Evolutionary conservation across 148 eudicot species (phyloP).

Genomic region (Agrostemma githago): DNA sequence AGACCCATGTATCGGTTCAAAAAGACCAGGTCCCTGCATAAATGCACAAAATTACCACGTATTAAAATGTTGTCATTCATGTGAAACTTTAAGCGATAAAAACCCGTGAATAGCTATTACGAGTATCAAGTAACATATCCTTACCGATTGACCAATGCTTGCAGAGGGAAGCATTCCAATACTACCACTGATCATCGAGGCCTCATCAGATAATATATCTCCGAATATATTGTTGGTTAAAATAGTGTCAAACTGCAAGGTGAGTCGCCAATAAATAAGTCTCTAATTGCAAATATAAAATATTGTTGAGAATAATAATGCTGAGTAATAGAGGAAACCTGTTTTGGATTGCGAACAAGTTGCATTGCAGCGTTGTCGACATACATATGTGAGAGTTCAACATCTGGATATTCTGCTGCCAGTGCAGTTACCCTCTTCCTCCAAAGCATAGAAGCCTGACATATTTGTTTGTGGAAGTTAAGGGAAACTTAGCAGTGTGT

Average conservation of each 20-base stretch:
- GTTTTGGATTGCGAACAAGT: slow-evolving; percentile 91
- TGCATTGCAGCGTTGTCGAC: slow-evolving; percentile 99
- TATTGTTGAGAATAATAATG: background rate
- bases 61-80: background rate
- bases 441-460: slow-evolving; percentile 96
- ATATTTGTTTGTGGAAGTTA: slow-evolving; percentile 6
- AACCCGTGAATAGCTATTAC: background rate
- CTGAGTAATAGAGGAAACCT: slow-evolving; percentile 40
- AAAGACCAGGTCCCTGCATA: slow-evolving; percentile 84
- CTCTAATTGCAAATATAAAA: background rate
- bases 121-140: slow-evolving; percentile 2
- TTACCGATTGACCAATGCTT: slow-evolving; percentile 77
- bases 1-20: slow-evolving; percentile 98
- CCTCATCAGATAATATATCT: slow-evolving; percentile 93
- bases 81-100: slow-evolving; percentile 6
- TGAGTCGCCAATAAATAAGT: background rate
- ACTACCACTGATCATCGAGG: slow-evolving; percentile 95
- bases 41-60: slow-evolving; percentile 4
- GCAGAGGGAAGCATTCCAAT: slow-evolving; percentile 99
- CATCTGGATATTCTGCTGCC: slow-evolving; percentile 83
- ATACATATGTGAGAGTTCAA: slow-evolving; percentile 97
- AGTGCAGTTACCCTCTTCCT: slow-evolving; percentile 67
- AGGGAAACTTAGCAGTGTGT: background rate
- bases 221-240: slow-evolving; percentile 94
- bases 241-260: slow-evolving; percentile 87